phyloP scores from a whole-genome alignment of 2,329 filamentous ascomycete species.

The Sarocladium strictum region DNA sequence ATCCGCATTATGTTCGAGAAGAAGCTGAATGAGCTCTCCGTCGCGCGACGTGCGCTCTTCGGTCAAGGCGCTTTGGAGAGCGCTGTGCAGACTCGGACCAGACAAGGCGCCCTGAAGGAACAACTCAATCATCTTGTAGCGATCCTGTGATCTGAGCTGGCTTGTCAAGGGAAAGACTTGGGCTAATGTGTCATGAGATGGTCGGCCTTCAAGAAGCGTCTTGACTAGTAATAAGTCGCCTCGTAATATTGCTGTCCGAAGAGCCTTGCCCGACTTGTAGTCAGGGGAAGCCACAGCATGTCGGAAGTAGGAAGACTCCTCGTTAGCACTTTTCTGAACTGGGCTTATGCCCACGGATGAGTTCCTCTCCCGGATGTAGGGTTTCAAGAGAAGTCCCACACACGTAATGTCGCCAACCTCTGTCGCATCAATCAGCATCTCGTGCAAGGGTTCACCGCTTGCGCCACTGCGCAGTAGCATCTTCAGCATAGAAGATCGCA shows the following conservation, averaged over 20 bases:
- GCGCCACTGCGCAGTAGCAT: slow-evolving; percentile 47
- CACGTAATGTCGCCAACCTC: slow-evolving; percentile 42
- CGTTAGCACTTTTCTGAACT: not conserved
- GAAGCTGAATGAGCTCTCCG: slow-evolving; percentile 43
- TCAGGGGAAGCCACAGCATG: slow-evolving; percentile 48
- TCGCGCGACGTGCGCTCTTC: slow-evolving; percentile 42
- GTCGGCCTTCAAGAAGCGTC: slow-evolving; percentile 40
- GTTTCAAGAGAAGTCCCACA: slow-evolving; percentile 42
- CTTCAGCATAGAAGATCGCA: slow-evolving; percentile 37
- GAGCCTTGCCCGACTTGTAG: slow-evolving; percentile 43
- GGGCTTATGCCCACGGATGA: not conserved
- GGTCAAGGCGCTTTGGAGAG: slow-evolving; percentile 46
- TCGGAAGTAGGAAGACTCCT: slow-evolving; percentile 21
- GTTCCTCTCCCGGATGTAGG: slow-evolving; percentile 33
- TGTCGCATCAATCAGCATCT: slow-evolving; percentile 44
- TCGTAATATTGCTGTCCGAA: slow-evolving; percentile 42
- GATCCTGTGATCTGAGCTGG: slow-evolving; percentile 33
- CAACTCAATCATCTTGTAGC: slow-evolving; percentile 42
- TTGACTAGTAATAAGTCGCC: slow-evolving; percentile 38
- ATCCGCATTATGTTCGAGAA: slow-evolving; percentile 47
- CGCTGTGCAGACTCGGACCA: slow-evolving; percentile 39
- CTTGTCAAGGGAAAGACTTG: slow-evolving; percentile 43
- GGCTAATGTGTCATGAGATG: slow-evolving; percentile 40
- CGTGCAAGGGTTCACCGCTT: slow-evolving; percentile 37
- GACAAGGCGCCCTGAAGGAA: slow-evolving; percentile 45